Evolutionary conservation across 2,329 filamentous ascomycete species (phyloP).

Genomic region (Cercospora citrullina): DNA sequence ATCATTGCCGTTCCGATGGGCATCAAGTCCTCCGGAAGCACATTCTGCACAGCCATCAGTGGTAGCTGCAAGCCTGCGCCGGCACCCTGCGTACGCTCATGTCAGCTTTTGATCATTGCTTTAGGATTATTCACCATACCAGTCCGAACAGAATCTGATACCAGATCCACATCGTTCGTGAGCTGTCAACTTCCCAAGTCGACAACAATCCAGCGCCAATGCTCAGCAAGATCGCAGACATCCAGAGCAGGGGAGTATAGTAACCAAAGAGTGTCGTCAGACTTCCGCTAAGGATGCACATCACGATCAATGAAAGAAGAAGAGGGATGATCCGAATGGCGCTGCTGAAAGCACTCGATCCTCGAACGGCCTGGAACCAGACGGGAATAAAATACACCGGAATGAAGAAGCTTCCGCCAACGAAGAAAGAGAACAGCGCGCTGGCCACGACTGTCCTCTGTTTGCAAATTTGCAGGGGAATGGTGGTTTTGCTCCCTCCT

Average conservation of each 20-base stretch:
- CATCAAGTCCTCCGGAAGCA: conserved; percentile 38
- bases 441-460: conserved; percentile 41
- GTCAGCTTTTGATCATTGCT: conserved; percentile 38
- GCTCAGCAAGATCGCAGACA: conserved; percentile 5
- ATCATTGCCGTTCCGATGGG: conserved; percentile 42
- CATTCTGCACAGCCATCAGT: conserved; percentile 42
- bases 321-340: conserved; percentile 50
- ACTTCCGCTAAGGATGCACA: conserved; percentile 3
- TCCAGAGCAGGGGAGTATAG: conserved; percentile 41
- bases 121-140: conserved; percentile 45
- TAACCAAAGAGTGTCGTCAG: conserved; percentile 19
- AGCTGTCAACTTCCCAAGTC: conserved; percentile 42
- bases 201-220: conserved; percentile 44
- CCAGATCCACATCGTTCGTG: conserved; percentile 32
- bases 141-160: conserved; percentile 50
- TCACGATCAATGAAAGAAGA: conserved; percentile 32
- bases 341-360: conserved; percentile 47
- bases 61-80: conserved; percentile 46
- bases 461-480: conserved; percentile 43
- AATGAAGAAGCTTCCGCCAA: conserved; percentile 43
- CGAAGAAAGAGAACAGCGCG: conserved; percentile 41
- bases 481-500: conserved; percentile 45
- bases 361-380: conserved; percentile 55
- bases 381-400: conserved; percentile 42
- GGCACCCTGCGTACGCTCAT: conserved; percentile 42